These are phyloP conservation scores for Catenaria anguillulae DNA, from an alignment of 371 early-diverging fungal genomes.

Conservation along the genomic window DNA sequence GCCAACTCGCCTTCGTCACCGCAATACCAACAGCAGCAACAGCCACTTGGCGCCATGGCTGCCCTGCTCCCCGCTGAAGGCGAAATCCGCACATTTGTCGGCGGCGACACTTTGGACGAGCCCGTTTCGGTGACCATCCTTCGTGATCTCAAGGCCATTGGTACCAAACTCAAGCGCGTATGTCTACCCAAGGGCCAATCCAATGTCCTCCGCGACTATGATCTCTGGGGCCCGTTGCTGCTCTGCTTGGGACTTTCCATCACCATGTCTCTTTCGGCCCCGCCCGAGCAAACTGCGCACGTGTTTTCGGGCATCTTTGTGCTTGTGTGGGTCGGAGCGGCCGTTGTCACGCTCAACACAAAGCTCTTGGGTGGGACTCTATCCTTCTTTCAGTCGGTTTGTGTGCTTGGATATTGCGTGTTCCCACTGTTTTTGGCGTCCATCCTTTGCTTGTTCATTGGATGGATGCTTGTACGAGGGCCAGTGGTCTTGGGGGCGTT, in stretches of 20 bases:
- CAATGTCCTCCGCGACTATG: constrained; percentile 69
- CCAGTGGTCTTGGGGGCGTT: constrained; percentile 54
- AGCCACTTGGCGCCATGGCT: not conserved
- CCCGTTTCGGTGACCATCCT: constrained; percentile 12
- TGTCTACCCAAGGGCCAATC: constrained; percentile 46
- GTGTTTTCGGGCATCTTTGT: constrained; percentile 82
- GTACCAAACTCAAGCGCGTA: constrained; percentile 54
- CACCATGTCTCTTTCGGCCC: constrained; percentile 34
- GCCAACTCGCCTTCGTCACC: too few relatives aligned
- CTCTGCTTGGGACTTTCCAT: constrained; percentile 73
- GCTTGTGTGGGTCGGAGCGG: constrained; percentile 80
- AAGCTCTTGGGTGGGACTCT: constrained; percentile 79
- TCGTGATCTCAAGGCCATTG: constrained; percentile 59
- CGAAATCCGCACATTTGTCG: constrained; percentile 1
- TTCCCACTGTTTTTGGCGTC: constrained; percentile 76
- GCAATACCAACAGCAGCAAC: too few relatives aligned
- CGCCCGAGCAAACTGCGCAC: constrained; percentile 50
- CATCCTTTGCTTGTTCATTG: constrained; percentile 47
- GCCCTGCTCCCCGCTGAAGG: not conserved
- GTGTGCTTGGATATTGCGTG: constrained; percentile 87
- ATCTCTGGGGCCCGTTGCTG: constrained; percentile 88
- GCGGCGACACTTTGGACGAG: not conserved
- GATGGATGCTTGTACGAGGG: constrained; percentile 45
- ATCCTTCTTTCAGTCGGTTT: constrained; percentile 86
- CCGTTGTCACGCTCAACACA: constrained; percentile 82